phyloP scores from a whole-genome alignment of 228 moss, liverwort and hornwort species.

The Sphagnum magellanicum region DNA sequence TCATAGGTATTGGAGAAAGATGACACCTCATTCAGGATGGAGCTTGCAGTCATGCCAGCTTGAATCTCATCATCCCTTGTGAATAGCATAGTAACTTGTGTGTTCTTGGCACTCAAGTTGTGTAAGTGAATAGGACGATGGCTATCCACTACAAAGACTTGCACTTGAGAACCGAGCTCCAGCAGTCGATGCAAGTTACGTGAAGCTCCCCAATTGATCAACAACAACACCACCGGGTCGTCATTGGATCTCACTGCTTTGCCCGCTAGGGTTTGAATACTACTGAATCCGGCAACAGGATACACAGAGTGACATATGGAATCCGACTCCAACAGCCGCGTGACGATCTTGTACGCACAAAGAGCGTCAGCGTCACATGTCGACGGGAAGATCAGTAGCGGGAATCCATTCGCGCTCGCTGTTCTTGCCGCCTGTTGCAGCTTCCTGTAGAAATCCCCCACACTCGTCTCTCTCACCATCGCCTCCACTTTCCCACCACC shows the following conservation, averaged over 20 bases:
- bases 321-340: conserved; percentile 58
- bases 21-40: conserved; percentile 47
- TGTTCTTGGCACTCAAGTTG: conserved; percentile 59
- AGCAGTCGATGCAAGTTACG: conserved; percentile 69
- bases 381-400: conserved; percentile 82
- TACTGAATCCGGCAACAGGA: conserved; percentile 68
- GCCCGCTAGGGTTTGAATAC: conserved; percentile 47
- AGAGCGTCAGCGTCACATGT: conserved; percentile 78
- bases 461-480: conserved; percentile 85
- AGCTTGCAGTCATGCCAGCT: conserved; percentile 65
- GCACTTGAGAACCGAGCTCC: conserved; percentile 51
- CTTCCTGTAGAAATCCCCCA: conserved; percentile 72
- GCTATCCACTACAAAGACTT: conserved; percentile 86
- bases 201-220: conserved; percentile 89
- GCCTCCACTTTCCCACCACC: conserved; percentile 14
- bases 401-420: conserved; percentile 47
- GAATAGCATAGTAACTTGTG: conserved; percentile 66
- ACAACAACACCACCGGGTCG: conserved; percentile 49
- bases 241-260: conserved; percentile 44
- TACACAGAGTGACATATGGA: conserved; percentile 84
- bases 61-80: conserved; percentile 72
- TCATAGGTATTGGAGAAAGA: conserved; percentile 40
- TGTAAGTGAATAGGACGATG: conserved; percentile 81
- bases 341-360: conserved; percentile 68
- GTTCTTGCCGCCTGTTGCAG: conserved; percentile 57